Base-by-base conservation (phyloP, 164 flowering plant genomes). In the Chloranthus sessilifolius region DNA sequence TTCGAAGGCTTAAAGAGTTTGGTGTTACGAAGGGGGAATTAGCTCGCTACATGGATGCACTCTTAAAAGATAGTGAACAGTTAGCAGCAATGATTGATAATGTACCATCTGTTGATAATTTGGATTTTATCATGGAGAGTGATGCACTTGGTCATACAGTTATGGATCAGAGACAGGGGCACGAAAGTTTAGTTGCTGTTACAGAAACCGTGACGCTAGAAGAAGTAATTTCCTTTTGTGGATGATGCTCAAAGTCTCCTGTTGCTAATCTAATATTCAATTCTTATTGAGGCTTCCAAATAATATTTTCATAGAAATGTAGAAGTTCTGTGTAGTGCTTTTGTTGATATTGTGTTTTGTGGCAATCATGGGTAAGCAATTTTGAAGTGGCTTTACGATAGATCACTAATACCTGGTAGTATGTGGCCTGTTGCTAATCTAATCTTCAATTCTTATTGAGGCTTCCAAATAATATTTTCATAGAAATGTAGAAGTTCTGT, bases 131-230 rank as follows among this genome's bases (percentile, higher is more conserved):
- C 30, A 94, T 94, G 99, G 99, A 89, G 71, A 87, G 90, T 69
- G 97, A 86, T 75, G 96, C 99, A 19, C 74, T 94, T 23, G 86
- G 97, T 56, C 99, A 94, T 58, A 81, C 78, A 17, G 89, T 94
- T n/a, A 94, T 94, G 99, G 99, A 94, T 70, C 99, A 94, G 58
- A 76, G 73, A 48, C 99, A 87, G 68, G 95, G 97, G 24, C 92
- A 89, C 59, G 99, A 81, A 62, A 71, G 88, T 68, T 71, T 89
- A 74, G 67, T 94, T 68, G 77, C 90, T 70, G 76, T 94, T 60
- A 87, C 90, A 51, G 95, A 84, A 56, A 94, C 99, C 10, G 79
- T 94, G 40, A 83, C 92, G 2, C 95, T 87, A 38, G 95, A 90
- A 66, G 99, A 94, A 68, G 99, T 94, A 82, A 64, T 46, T 50